Conservation (phyloP, 2,329 filamentous ascomycete species). For the Teratosphaeria viscida region DNA sequence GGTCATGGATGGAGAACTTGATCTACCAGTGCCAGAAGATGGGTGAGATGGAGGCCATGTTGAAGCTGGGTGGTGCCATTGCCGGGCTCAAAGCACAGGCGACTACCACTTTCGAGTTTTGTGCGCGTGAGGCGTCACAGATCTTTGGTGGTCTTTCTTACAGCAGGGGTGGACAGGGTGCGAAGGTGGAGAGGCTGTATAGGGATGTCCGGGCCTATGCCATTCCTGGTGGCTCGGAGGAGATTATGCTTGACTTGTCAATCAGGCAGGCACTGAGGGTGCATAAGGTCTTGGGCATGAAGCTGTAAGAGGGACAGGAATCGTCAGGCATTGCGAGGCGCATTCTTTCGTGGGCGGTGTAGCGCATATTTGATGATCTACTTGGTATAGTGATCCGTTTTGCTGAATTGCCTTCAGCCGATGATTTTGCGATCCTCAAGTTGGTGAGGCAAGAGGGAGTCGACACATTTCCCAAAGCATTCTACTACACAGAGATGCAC, state of each 20-base stretch:
- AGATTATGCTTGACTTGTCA: conserved; percentile 97
- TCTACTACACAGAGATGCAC: no score
- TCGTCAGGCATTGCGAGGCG: neutral
- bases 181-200: conserved; percentile 89
- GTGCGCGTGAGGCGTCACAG: conserved; percentile 88
- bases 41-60: conserved; percentile 90
- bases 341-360: neutral
- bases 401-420: neutral
- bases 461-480: no score
- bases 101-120: conserved; percentile 94
- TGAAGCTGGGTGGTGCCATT: conserved; percentile 88
- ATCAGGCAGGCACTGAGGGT: conserved; percentile 85
- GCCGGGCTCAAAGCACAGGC: conserved; percentile 88
- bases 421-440: no score
- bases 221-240: conserved; percentile 84
- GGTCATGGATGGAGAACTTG: conserved; percentile 92
- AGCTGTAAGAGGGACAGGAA: conserved; percentile 49
- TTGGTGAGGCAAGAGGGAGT: no score
- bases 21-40: conserved; percentile 90
- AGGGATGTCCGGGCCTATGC: conserved; percentile 93
- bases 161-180: conserved; percentile 85
- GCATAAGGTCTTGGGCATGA: conserved; percentile 88
- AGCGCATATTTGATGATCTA: neutral
- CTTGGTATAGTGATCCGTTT: neutral
- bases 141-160: conserved; percentile 95